Evolutionary conservation across 2,329 filamentous ascomycete genomes (phyloP).

Genomic region (Apiospora hydei): DNA sequence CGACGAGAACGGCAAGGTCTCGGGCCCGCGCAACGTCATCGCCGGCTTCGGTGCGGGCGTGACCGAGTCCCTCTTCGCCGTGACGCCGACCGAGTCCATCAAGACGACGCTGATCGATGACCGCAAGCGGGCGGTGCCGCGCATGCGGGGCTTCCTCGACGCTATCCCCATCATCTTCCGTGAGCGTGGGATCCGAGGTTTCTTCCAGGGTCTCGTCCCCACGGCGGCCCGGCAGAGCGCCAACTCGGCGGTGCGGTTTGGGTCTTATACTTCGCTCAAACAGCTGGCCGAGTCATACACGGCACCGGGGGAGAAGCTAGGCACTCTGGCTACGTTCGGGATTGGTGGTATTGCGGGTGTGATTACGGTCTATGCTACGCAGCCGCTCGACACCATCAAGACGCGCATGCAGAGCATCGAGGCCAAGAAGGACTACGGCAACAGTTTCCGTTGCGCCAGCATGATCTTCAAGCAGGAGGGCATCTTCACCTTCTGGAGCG

Average conservation of each 20-base stretch:
- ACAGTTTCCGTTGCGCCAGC: constrained; percentile 82
- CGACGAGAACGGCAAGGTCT: constrained; percentile 86
- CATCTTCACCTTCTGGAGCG: constrained; percentile 90
- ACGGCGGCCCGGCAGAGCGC: constrained; percentile 94
- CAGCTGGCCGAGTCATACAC: constrained; percentile 93
- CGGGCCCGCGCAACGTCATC: constrained; percentile 87
- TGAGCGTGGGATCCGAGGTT: constrained; percentile 87
- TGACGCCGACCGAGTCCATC: constrained; percentile 97
- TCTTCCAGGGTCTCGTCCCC: constrained; percentile 96
- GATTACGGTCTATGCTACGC: constrained; percentile 84
- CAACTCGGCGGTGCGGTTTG: constrained; percentile 91
- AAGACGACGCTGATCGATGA: constrained; percentile 99
- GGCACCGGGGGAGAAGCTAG: constrained; percentile 92
- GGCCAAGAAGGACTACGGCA: constrained; percentile 80
- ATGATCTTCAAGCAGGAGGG: constrained; percentile 91
- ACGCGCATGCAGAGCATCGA: constrained; percentile 98
- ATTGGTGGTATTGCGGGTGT: constrained; percentile 89
- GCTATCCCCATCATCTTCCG: constrained; percentile 86
- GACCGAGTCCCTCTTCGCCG: constrained; percentile 90
- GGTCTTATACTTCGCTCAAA: constrained; percentile 87
- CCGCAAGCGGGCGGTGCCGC: constrained; percentile 82
- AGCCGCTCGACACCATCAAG: constrained; percentile 90
- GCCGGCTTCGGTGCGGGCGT: constrained; percentile 95
- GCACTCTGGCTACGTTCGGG: constrained; percentile 84
- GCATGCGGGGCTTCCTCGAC: constrained; percentile 91